Evolutionary conservation across 73 alveolate genomes (phyloP).

Genomic region (Strombidium stylifer): DNA sequence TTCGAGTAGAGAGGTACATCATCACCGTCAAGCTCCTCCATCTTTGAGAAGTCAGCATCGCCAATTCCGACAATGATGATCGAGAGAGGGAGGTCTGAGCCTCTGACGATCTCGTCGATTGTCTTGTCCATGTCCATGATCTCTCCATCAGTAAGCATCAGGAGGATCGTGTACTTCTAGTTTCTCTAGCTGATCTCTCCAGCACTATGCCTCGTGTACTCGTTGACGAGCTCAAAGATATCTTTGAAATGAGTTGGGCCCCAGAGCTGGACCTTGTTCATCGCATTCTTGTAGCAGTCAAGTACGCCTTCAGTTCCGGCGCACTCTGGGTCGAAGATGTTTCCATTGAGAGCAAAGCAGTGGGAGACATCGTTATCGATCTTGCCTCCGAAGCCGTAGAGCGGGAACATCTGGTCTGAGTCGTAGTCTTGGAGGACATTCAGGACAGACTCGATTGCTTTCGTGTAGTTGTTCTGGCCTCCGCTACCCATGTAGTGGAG

Average conservation of each 20-base stretch:
- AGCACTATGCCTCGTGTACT: conserved; percentile 22
- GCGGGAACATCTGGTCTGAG: conserved; percentile 87
- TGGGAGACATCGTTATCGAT: too few species aligned
- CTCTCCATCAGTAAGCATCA: conserved; percentile 93
- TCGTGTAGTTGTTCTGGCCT: conserved; percentile 56
- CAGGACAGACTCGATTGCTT: conserved; percentile 79
- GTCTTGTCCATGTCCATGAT: conserved; percentile 87
- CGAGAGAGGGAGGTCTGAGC: conserved; percentile 84
- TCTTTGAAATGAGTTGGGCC: conserved; percentile 93
- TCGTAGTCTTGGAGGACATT: conserved; percentile 85
- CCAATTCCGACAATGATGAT: conserved; percentile 97
- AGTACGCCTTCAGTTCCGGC: conserved; percentile 84
- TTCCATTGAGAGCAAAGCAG: conserved; percentile 92
- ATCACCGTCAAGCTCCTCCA: conserved; percentile 91
- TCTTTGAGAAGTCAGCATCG: conserved; percentile 82
- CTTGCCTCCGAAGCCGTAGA: conserved; percentile 94
- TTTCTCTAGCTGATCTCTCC: not conserved
- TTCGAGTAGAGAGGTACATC: conserved; percentile 75
- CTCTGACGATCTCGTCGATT: conserved; percentile 87
- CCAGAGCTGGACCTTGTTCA: conserved; percentile 59
- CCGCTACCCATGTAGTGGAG: conserved; percentile 63
- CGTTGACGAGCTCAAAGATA: conserved; percentile 10
- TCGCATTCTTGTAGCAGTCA: conserved; percentile 71
- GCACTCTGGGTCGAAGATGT: conserved; percentile 83
- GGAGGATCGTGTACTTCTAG: conserved; percentile 50